Conservation (phyloP, 495 filamentous ascomycete genomes). For the Penicillium lividum region DNA sequence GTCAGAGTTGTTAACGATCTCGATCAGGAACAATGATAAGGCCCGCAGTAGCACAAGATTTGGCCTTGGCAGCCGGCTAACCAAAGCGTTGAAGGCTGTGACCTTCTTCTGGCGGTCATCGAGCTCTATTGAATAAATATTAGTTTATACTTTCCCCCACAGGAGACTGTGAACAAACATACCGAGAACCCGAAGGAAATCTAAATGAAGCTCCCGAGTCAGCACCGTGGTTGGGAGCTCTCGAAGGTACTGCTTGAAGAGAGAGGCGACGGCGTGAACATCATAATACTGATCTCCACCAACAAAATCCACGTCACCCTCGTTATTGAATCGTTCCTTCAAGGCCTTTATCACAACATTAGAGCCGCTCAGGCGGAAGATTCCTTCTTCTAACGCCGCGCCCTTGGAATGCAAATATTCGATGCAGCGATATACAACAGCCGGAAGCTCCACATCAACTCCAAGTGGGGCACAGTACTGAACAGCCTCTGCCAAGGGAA, state of each 20-base stretch:
- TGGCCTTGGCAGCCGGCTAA: conserved; percentile 75
- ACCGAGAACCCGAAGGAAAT: conserved; percentile 86
- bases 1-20: conserved; percentile 84
- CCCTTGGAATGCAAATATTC: conserved; percentile 87
- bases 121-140: conserved; percentile 46
- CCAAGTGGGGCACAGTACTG: conserved; percentile 73
- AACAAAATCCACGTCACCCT: conserved; percentile 89
- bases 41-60: conserved; percentile 81
- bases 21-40: conserved; percentile 81
- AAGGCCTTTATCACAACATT: conserved; percentile 91
- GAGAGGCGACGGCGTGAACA: conserved; percentile 91
- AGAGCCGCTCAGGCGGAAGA: conserved; percentile 93
- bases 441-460: conserved; percentile 71
- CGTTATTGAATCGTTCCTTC: conserved; percentile 87
- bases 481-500: conserved; percentile 83
- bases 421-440: conserved; percentile 96
- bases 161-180: conserved; percentile 31
- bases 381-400: conserved; percentile 86
- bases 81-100: conserved; percentile 77
- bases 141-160: conserved; percentile 4
- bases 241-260: conserved; percentile 91
- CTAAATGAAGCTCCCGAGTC: conserved; percentile 84
- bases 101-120: conserved; percentile 76
- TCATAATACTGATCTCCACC: conserved; percentile 86
- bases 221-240: conserved; percentile 90